Conservation (phyloP, 1,284 basidiomycete species). For the Malassezia globosa region DNA sequence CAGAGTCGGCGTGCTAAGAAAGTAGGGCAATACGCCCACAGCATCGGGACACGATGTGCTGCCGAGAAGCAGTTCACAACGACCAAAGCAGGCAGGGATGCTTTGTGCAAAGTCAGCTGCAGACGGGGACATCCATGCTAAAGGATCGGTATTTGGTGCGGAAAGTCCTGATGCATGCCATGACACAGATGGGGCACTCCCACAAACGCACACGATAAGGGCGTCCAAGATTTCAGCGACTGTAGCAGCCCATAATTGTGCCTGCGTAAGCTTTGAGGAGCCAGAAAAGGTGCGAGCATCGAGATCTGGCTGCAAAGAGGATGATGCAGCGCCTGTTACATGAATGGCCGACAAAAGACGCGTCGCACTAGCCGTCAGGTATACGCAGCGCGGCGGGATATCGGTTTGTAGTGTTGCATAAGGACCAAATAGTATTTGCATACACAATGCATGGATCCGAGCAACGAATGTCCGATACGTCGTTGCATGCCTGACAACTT, state of each 20-base stretch:
- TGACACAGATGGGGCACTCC: constrained; percentile 19
- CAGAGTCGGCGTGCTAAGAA: constrained; percentile 49
- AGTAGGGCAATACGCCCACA: constrained; percentile 14
- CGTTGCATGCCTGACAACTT: constrained; percentile 20
- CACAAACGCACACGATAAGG: constrained; percentile 16
- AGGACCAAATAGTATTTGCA: constrained; percentile 19
- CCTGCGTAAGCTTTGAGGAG: constrained; percentile 21
- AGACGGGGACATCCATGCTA: constrained; percentile 1
- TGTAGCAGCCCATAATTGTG: constrained; percentile 29
- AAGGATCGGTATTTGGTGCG: neutral
- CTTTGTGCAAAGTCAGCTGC: constrained; percentile 9
- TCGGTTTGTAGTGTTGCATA: constrained; percentile 1
- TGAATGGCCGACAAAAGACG: constrained; percentile 23
- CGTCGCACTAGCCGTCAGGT: constrained; percentile 17
- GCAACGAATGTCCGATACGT: constrained; percentile 24
- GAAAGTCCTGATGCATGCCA: neutral
- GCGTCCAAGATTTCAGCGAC: constrained; percentile 18
- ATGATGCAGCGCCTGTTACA: constrained; percentile 25
- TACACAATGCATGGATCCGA: constrained; percentile 20
- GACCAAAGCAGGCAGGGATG: constrained; percentile 16
- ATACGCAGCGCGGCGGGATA: neutral
- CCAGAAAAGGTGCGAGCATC: constrained; percentile 8
- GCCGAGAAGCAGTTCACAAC: constrained; percentile 21
- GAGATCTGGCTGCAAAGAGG: neutral
- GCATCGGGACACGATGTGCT: neutral